Base-by-base conservation (phyloP, 192 early-diverging fungal species). In the Backusella australiensis region DNA sequence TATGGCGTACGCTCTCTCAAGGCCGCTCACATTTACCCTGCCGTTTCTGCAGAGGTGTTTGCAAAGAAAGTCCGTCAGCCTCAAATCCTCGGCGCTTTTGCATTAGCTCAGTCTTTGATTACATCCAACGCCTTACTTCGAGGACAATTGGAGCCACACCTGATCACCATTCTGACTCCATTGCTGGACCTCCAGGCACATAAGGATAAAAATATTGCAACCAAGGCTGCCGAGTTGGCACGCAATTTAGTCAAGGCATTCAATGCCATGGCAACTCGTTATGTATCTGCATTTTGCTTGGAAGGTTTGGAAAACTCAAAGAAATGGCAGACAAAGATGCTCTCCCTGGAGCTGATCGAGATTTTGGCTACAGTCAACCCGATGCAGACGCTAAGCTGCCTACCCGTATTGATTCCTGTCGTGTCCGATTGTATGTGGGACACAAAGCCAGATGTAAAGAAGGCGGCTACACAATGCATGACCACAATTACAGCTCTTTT, bases 371-470 rank as follows among this genome's bases (percentile, higher is more conserved):
- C 75, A 68, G 71, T 78, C 53, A 81, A 82, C 73, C 87, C 85
- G 46, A 79, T 77, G 79, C 82, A 88, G 69, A 76, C 85, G 53
- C 77, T 81, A 32, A 65, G 81, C 42, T 81, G 78, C 63, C 83
- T 89, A 29, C 84, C 86, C 69, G 84, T 88, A 63, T 89, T 94
- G 74, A 87, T 93, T 41, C 93, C 93, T 39, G 85, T 87, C 59
- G 86, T 94, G 77, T 91, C 90, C 52, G 89, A 91, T 75, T 86
- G 86, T 67, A 93, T 94, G 89, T 93, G 93, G 90, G 94, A 93
- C 82, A 93, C 93, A 67, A 94, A 94, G 85, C 86, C 90, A 68
- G 91, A 93, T 75, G 90, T 93, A 71, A 81, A 81, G 73, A 80
- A 78, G 59, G 89, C 91, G 39, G 94, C 93, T 46, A 87, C 84